Evolutionary conservation across 352 stramenopile genomes (phyloP), one percentile per base, ranked within the genome.

Genomic region (Phytophthora rubi): DNA sequence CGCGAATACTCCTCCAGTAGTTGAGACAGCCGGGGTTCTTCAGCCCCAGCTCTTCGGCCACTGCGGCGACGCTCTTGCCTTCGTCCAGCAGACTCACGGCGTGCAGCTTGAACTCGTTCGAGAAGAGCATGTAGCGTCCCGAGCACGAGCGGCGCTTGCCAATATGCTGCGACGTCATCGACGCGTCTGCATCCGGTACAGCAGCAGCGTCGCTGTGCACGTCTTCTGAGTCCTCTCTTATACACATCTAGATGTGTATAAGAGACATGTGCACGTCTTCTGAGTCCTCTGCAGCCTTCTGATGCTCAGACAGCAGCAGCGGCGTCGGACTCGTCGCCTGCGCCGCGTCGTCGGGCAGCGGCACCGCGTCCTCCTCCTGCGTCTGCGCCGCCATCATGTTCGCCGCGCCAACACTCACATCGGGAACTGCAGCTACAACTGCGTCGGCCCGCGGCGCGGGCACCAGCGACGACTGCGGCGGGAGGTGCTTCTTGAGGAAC

Each of bases 51-150:
- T 92, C 83, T 53, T 84, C 69, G 0, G 82, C 76, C 33, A 94
- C 82, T 57, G 92, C 72, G 9, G 75, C 70, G 28, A 88, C 70
- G 15, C 71, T 91, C 56, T 89, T 90, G 23, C 84, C 86, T 67
- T 89, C 81, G 39, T 94, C 86, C 35, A 94, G 52, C 67, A 81
- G 80, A 57, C 80, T 85, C 6, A 94, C 56, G 18, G 86, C 86
- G 3, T 90, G 89, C 21, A 94, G 62, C 64, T 94, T 94, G 62
- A 92, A 92, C 60, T 92, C 86, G 57, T 94, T 92, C 45, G 84
- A 92, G 62, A 91, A 84, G 7, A 90, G 70, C 56, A 86, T 82
- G 65, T 92, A 91, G 4, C 84, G 77, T n/a, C 82, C 75, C 6
- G 81, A 71, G 4, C 66, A 85, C 21, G 69, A 65, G 4, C 78